These are phyloP conservation scores for Dionaea muscipula DNA, from an alignment of 179 eudicot genomes.

Conservation along the genomic window DNA sequence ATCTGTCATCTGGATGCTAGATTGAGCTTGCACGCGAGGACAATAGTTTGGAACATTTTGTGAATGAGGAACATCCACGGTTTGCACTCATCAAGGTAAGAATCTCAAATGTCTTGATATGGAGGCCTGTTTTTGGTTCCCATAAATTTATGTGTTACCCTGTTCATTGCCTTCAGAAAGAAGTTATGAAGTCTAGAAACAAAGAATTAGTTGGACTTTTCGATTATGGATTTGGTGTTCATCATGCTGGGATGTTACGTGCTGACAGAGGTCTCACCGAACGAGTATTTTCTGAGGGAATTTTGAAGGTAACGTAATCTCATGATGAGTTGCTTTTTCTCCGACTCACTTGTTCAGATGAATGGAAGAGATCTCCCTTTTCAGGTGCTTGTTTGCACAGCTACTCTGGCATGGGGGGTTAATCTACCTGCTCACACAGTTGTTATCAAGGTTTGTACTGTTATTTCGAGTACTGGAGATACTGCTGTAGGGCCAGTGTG, in stretches of 20 bases:
- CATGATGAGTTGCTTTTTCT: constrained; percentile 1
- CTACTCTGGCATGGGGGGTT: constrained; percentile 99
- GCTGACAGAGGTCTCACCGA: constrained; percentile 92
- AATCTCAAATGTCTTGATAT: constrained; percentile 6
- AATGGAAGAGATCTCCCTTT: constrained; percentile 4
- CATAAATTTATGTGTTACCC: constrained; percentile 6
- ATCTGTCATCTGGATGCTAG: constrained; percentile 24
- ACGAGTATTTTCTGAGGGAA: constrained; percentile 81
- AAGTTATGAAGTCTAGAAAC: constrained; percentile 87
- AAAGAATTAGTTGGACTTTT: constrained; percentile 78
- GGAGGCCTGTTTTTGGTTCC: too few relatives aligned
- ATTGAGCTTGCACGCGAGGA: constrained; percentile 65
- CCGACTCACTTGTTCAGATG: neutral
- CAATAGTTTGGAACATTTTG: constrained; percentile 60
- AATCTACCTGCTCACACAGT: constrained; percentile 99
- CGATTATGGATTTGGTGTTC: constrained; percentile 81
- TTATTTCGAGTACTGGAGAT: neutral
- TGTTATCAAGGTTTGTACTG: constrained; percentile 74
- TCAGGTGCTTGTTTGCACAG: constrained; percentile 98
- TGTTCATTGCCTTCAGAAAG: constrained; percentile 40
- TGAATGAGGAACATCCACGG: constrained; percentile 68
- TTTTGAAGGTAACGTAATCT: constrained; percentile 42
- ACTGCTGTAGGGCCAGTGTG: neutral
- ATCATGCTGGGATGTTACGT: constrained; percentile 99
- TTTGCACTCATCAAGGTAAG: constrained; percentile 61